These are phyloP conservation scores for Aspergillus asperescens DNA, from an alignment of 495 filamentous ascomycete genomes.

Conservation along the genomic window DNA sequence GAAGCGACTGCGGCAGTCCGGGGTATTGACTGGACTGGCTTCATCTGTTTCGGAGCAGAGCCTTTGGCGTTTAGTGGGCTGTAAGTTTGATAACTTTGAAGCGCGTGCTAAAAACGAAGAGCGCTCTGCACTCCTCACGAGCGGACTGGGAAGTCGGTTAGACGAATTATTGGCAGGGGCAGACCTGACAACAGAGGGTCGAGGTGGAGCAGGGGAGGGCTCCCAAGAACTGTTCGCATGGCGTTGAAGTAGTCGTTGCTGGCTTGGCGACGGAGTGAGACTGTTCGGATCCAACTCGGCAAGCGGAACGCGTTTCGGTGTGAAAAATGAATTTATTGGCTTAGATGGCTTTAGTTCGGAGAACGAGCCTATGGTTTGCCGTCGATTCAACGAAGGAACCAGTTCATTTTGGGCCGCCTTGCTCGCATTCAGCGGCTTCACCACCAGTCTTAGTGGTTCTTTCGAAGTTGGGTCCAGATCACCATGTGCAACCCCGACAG, in stretches of 20 bases:
- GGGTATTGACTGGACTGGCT: slow-evolving; percentile 26
- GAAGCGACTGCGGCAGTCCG: slow-evolving; percentile 51
- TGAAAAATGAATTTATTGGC: slow-evolving; percentile 75
- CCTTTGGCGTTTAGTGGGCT: slow-evolving; percentile 56
- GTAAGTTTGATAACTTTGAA: slow-evolving; percentile 41
- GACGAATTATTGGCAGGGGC: slow-evolving; percentile 34
- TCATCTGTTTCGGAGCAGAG: slow-evolving; percentile 54
- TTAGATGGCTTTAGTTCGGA: slow-evolving; percentile 56
- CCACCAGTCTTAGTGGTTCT: slow-evolving; percentile 46
- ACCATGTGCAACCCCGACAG: slow-evolving; percentile 71
- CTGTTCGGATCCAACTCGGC: slow-evolving; percentile 84
- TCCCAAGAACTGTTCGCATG: slow-evolving; percentile 53
- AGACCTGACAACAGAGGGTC: slow-evolving; percentile 31
- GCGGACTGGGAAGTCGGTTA: slow-evolving; percentile 34
- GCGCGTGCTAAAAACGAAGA: slow-evolving; percentile 39
- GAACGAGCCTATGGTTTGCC: slow-evolving; percentile 42
- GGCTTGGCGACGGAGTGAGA: slow-evolving; percentile 66
- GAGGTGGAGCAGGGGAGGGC: slow-evolving; percentile 36
- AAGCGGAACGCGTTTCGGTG: slow-evolving; percentile 67
- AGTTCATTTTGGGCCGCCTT: slow-evolving; percentile 28
- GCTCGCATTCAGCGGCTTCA: slow-evolving; percentile 27
- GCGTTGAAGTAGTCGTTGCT: slow-evolving; percentile 54
- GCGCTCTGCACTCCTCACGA: slow-evolving; percentile 41
- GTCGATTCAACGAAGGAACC: slow-evolving; percentile 29
- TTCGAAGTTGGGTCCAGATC: slow-evolving; percentile 91